Conservation (phyloP, 345 rosid species). For the Syzygium oleosum region DNA sequence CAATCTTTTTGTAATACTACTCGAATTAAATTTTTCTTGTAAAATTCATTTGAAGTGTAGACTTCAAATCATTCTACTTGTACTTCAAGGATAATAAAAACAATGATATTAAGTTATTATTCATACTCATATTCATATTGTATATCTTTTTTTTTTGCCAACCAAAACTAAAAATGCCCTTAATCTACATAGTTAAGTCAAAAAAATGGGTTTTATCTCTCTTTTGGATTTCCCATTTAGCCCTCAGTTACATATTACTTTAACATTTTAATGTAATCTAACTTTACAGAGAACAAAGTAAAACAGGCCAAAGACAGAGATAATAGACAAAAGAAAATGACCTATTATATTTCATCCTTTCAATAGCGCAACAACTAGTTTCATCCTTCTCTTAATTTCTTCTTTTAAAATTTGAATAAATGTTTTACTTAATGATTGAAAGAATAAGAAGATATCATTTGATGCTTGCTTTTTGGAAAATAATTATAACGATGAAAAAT, state of each 20-base stretch:
- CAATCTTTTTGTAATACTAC: background rate
- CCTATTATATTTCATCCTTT: background rate
- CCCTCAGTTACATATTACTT: too few relatives aligned
- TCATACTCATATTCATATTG: background rate
- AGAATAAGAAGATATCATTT: background rate
- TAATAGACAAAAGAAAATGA: background rate
- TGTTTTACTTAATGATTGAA: background rate
- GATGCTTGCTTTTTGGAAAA: background rate
- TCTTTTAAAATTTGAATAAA: background rate
- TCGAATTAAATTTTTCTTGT: background rate
- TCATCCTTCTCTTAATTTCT: background rate
- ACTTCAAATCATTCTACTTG: background rate
- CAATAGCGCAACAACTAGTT: too few relatives aligned
- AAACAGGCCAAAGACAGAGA: background rate
- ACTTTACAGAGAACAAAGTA: background rate
- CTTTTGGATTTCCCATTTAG: background rate
- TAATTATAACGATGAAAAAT: background rate
- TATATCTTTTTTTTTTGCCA: background rate
- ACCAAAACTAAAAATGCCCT: background rate
- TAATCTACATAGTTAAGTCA: too few relatives aligned
- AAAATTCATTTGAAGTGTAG: background rate
- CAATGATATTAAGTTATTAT: background rate
- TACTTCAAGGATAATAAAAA: background rate
- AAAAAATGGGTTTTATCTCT: background rate
- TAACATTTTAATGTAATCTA: background rate